Percentiles rank a stretch among this genome's conserved stretches.
These are phyloP conservation scores for Austroboletus eburneus DNA, from an alignment of 768 basidiomycete genomes.

Conservation along the genomic window DNA sequence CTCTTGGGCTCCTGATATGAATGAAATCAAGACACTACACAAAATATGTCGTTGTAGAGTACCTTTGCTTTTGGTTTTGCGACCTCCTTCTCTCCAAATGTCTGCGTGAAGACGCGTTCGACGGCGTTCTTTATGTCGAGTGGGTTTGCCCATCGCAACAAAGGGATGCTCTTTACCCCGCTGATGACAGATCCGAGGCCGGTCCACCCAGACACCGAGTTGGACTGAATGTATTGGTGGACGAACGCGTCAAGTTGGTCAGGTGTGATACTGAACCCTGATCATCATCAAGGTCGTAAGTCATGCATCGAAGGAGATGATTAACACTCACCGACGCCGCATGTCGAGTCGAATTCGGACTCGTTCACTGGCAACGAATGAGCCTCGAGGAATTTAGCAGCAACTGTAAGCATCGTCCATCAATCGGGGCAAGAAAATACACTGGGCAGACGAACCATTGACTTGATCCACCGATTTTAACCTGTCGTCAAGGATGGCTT, in stretches of 20 bases:
- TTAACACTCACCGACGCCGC: slow-evolving; percentile 76
- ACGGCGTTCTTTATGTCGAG: slow-evolving; percentile 81
- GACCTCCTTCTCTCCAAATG: slow-evolving; percentile 70
- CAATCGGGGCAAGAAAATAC: not conserved
- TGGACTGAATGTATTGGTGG: slow-evolving; percentile 52
- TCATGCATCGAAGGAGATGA: no score
- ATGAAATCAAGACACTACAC: not conserved
- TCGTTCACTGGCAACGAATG: slow-evolving; percentile 60
- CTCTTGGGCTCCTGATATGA: slow-evolving; percentile 48
- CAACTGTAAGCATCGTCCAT: slow-evolving; percentile 27
- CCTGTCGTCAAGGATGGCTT: slow-evolving; percentile 65
- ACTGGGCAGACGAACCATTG: slow-evolving; percentile 55
- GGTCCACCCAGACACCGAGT: slow-evolving; percentile 65
- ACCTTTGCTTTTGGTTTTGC: slow-evolving; percentile 68
- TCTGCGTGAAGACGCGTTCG: slow-evolving; percentile 61
- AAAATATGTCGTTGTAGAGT: slow-evolving; percentile 1
- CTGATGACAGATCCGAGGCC: slow-evolving; percentile 66
- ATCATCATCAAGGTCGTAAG: slow-evolving; percentile 2
- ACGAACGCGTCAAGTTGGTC: slow-evolving; percentile 58
- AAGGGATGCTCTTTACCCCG: slow-evolving; percentile 55
- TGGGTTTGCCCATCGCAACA: slow-evolving; percentile 77
- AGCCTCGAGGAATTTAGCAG: slow-evolving; percentile 67
- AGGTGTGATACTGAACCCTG: slow-evolving; percentile 76
- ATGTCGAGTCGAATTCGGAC: slow-evolving; percentile 66
- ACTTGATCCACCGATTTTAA: slow-evolving; percentile 85